Evolutionary conservation across 352 stramenopile species (phyloP).

Genomic region (Phytophthora colocasiae): DNA sequence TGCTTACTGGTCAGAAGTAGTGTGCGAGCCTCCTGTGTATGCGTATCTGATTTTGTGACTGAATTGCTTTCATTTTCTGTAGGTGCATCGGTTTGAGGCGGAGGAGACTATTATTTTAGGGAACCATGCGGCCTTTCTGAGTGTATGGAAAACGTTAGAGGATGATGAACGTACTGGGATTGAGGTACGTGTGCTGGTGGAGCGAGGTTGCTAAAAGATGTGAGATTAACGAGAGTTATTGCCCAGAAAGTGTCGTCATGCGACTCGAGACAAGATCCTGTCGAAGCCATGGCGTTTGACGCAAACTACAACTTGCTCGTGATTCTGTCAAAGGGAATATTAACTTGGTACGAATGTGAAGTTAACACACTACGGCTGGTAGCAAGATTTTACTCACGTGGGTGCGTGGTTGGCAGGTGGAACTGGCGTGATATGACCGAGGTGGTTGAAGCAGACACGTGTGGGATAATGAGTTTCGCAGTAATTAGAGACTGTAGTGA

Average conservation of each 20-base stretch:
- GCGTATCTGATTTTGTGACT: not conserved
- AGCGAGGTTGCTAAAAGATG: not conserved
- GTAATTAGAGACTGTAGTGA: not conserved
- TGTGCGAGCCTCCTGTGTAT: not conserved
- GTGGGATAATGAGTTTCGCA: constrained; percentile 32
- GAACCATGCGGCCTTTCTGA: constrained; percentile 29
- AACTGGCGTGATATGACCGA: constrained; percentile 42
- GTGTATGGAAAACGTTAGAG: constrained; percentile 15
- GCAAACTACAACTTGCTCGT: constrained; percentile 14
- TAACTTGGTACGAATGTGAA: constrained; percentile 36
- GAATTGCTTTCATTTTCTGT: constrained; percentile 16
- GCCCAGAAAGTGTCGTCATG: constrained; percentile 27
- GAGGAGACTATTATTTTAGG: constrained; percentile 22
- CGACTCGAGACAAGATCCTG: constrained; percentile 11
- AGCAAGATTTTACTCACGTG: not conserved
- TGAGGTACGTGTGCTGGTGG: constrained; percentile 17
- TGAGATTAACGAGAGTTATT: constrained; percentile 6
- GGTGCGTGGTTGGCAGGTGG: constrained; percentile 35
- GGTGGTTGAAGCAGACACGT: constrained; percentile 20
- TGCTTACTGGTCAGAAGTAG: constrained; percentile 23
- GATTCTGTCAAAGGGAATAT: constrained; percentile 34
- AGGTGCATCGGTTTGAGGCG: constrained; percentile 16
- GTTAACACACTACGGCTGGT: not conserved
- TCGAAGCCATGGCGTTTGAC: constrained; percentile 34
- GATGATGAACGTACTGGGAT: constrained; percentile 2